phyloP scores from a whole-genome alignment of 805 yeast genomes.

The Saturnispora serradocipensis region DNA sequence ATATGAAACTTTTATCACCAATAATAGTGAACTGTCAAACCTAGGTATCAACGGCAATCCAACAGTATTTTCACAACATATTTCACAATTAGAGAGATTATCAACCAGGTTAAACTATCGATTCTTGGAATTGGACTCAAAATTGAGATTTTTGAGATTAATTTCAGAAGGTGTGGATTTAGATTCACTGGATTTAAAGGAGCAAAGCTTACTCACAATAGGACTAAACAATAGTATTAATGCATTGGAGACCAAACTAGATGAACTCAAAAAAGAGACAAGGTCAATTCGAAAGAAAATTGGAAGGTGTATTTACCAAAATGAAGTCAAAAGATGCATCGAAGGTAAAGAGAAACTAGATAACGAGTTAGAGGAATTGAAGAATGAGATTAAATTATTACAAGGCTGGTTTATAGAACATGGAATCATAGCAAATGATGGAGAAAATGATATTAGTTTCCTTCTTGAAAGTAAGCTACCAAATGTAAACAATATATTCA shows the following conservation, averaged over 20 bases:
- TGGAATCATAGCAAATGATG: neutral
- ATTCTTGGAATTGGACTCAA: constrained; percentile 63
- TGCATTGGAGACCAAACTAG: constrained; percentile 13
- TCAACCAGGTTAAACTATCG: constrained; percentile 44
- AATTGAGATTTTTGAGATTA: constrained; percentile 53
- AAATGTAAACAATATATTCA: neutral
- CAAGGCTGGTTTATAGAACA: constrained; percentile 5
- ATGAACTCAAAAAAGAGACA: constrained; percentile 14
- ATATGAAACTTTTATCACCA: constrained; percentile 9
- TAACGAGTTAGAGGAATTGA: constrained; percentile 24
- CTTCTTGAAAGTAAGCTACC: constrained; percentile 14
- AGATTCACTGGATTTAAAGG: constrained; percentile 17
- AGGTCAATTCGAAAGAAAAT: constrained; percentile 10
- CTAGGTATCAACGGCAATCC: constrained; percentile 1
- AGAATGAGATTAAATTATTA: constrained; percentile 25
- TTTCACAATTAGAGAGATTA: constrained; percentile 7
- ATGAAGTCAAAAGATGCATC: constrained; percentile 13
- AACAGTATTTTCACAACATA: constrained; percentile 1
- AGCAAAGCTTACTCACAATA: constrained; percentile 14
- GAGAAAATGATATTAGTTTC: constrained; percentile 15
- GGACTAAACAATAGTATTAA: constrained; percentile 13
- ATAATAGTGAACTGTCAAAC: neutral
- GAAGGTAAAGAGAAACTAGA: constrained; percentile 19
- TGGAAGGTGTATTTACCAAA: constrained; percentile 11
- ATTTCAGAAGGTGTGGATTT: constrained; percentile 31